Evolutionary conservation across 2,329 filamentous ascomycete species (phyloP), one percentile per base, ranked within the genome.

Genomic region (Nothophaeocryptopus gaeumannii): DNA sequence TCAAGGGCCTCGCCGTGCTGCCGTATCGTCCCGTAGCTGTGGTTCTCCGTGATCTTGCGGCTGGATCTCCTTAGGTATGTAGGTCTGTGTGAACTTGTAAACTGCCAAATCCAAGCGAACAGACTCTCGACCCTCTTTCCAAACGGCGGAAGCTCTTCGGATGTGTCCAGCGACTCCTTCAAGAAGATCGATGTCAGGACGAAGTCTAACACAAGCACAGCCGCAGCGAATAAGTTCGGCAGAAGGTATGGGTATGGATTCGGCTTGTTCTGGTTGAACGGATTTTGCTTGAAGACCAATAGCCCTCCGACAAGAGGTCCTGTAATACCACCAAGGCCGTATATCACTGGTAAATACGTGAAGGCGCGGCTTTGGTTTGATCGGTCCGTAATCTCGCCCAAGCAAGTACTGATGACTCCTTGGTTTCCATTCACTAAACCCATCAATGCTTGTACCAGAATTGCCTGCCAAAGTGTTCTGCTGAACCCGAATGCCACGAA

Each of bases 281-380:
- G 81, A 44, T 80, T 78, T 26, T 81, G 66, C 39, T 76, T 78
- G 38, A 84, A 81, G 0, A 95, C 87, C 47, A 97, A 72, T 35
- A 96, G 68, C 0, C 93, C 93, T 11, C 93, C 93, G n/a, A 97
- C 72, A 1, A 95, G 83, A 0, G 93, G 93, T 0, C 93, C 93
- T 0, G 91, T 93, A 54, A 99, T 96, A 37, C 88, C 89, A 13
- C 93, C 93, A 31, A 99, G 76, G 3, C 92, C 92, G 70, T 99
- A 99, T n/a, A 97, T 85, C 34, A 97, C 86, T 0, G 93, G 93
- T 36, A 99, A 75, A 73, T 96, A 99, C 1, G 88, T 93, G 63
- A 99, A 99, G 0, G 90, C 93, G 45, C 81, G 81, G 64, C 89
- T 93, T 76, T 99, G 93, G 68, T 99, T 99, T 56, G 86, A 93